phyloP scores from a whole-genome alignment of 2,329 filamentous ascomycete genomes.

The Pseudocercospora musae region DNA sequence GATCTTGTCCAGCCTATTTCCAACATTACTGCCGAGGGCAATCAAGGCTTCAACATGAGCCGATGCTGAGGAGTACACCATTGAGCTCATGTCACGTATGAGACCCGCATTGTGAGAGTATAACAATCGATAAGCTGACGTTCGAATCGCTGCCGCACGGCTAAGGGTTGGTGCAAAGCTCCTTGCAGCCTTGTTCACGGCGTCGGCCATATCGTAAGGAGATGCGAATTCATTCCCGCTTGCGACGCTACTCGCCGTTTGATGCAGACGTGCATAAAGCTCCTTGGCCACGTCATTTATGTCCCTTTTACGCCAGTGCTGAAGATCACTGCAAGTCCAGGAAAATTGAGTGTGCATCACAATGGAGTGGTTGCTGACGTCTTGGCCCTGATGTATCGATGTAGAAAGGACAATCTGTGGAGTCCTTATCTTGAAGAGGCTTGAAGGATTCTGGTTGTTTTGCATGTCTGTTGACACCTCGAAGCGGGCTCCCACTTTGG shows the following conservation, averaged over 20 bases:
- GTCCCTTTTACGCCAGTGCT: neutral
- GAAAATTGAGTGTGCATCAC: neutral
- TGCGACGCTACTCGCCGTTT: neutral
- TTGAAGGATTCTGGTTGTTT: neutral
- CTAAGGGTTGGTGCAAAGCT: neutral
- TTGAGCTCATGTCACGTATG: too few species aligned
- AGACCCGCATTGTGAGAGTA: too few species aligned
- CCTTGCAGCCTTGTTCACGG: neutral
- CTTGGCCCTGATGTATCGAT: neutral
- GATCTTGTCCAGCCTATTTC: constrained; percentile 79
- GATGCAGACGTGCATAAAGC: neutral
- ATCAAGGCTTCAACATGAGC: constrained; percentile 55
- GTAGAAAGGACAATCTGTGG: neutral
- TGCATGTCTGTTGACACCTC: neutral
- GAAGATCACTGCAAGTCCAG: neutral
- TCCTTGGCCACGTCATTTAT: neutral
- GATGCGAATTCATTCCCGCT: neutral
- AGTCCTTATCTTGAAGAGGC: neutral
- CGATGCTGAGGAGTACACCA: neutral
- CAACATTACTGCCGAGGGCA: constrained; percentile 88
- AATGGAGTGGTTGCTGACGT: too few species aligned
- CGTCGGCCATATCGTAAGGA: neutral
- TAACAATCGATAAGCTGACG: too few species aligned
- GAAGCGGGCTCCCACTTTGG: neutral
- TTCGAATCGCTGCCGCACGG: neutral